Evolutionary conservation across 2,329 filamentous ascomycete species (phyloP), one percentile per base, ranked within the genome.

Genomic region (Gaeumannomyces tritici): DNA sequence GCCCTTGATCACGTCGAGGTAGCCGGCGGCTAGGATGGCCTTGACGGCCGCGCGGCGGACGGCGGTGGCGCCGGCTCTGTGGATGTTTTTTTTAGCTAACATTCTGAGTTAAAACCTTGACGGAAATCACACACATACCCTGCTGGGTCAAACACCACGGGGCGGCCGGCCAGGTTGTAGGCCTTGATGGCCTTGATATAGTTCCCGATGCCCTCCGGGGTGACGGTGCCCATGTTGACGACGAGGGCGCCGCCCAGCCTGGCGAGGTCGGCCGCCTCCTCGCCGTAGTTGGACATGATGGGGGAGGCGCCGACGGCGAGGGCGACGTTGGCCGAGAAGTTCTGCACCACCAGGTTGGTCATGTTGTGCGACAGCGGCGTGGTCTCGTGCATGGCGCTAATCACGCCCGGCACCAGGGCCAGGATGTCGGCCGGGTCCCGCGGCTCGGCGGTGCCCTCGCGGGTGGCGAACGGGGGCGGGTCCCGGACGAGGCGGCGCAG

Each of bases 321-420:
- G 54, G 91, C 91, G 3, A 97, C 88, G 70, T 96, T 97, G 61
- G 95, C 93, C 21, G 93, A 90, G 70, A 98, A 90, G 76, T 97
- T 96, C 70, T 96, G 92, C 27, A 97, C 93, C 0, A 98, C 93
- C 61, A 93, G 81, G 73, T 98, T 98, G 61, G 95, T 98, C 91
- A 98, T 98, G 76, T 96, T 97, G 76, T 98, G 93, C 60, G 89
- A 89, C 27, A 98, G 80, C 0, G 93, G 92, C 63, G 83, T 87
- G 56, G 76, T 79, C 2, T 78, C 73, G 6, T 83, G 83, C 59
- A 96, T 82, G 7, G 80, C 79, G 64, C 77, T 78, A 56, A 96
- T 79, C 24, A 89, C 75, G 55, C 70, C 69, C 1, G 74, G 72
- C 4, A 73, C 71, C 15, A 69, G 59, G 3, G 61, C 60, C 33